These are phyloP conservation scores for Candida chauliodis DNA, from an alignment of 805 yeast genomes.

Conservation along the genomic window DNA sequence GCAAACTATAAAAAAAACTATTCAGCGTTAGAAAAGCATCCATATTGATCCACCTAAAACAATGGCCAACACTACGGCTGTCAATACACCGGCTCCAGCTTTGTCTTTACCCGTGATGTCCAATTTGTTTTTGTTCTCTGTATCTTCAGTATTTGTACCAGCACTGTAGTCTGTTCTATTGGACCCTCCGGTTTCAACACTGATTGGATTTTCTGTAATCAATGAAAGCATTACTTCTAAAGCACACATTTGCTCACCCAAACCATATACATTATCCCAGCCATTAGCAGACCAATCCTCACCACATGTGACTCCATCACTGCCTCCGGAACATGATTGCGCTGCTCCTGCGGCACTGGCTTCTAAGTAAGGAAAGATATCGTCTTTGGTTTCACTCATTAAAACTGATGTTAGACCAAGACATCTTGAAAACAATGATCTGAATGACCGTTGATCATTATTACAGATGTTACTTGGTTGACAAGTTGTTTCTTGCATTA, in stretches of 20 bases:
- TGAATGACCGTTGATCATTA: conserved; percentile 74
- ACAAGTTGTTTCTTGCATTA: conserved; percentile 65
- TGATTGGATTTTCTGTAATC: conserved; percentile 29
- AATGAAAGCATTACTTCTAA: conserved; percentile 54
- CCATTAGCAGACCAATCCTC: conserved; percentile 57
- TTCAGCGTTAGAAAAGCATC: conserved; percentile 49
- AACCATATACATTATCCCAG: conserved; percentile 70
- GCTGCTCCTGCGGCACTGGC: conserved; percentile 72
- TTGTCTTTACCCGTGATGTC: conserved; percentile 59
- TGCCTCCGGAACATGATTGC: conserved; percentile 75
- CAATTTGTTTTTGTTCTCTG: conserved; percentile 40
- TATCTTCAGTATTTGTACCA: conserved; percentile 31
- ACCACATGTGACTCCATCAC: conserved; percentile 86
- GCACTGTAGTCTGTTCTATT: conserved; percentile 34
- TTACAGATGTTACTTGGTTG: conserved; percentile 52
- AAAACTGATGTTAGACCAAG: conserved; percentile 55
- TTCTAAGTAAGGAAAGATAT: conserved; percentile 38
- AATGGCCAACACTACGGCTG: conserved; percentile 66
- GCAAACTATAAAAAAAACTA: background rate
- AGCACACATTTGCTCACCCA: conserved; percentile 84
- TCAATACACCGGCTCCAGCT: conserved; percentile 88
- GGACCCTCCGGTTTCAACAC: conserved; percentile 34
- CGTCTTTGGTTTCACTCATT: conserved; percentile 46
- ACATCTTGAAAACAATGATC: conserved; percentile 64
- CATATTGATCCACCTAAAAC: conserved; percentile 69